Evolutionary conservation across 495 filamentous ascomycete genomes (phyloP), one percentile per base, ranked within the genome.

Genomic region (Penicillium dipodomyicola): DNA sequence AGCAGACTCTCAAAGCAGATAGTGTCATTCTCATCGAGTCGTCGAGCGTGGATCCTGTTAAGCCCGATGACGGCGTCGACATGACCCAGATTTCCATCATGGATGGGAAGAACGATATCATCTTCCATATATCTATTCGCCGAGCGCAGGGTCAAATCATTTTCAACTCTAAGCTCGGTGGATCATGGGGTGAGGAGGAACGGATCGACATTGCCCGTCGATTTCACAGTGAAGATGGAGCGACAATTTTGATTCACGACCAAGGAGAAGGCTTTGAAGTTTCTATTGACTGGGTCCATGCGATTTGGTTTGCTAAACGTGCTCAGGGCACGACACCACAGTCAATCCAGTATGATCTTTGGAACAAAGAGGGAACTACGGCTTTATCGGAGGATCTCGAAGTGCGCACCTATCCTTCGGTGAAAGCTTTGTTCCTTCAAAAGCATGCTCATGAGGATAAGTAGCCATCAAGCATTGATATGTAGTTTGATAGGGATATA

Each of bases 11-110:
- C 19, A 51, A 57, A 9, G 27, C 54, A 1, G 54, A 57, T 27
- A 57, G 54, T 27, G 47, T 57, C n/a, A 51, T 57, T 23, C 50
- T 59, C 25, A n/a, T 54, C n/a, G 57, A 50, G 17, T 49, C 49
- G 5, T 40, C 40, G 10, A 41, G 33, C 35, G 33, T 51, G 20
- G 35, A 59, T 15, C 44, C 41, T 14, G 7, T 23, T 15, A 43
- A 48, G 22, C 19, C 44, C n/a, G 14, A 22, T 4, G 29, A 37
- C 8, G 25, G 23, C 35, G 9, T 59, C 23, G 57, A 59, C 44
- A 49, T 41, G 42, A 54, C 57, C 1, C 51, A 37, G n/a, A 39
- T 54, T 5, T 54, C 42, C 0, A n/a, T 54, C n/a, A 19, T 8
- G 0, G 49, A 59, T 54, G 22, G 23, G 2, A 25, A 22, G 8